Conservation (phyloP, 2,329 filamentous ascomycete species). For the Aphanocladium album region DNA sequence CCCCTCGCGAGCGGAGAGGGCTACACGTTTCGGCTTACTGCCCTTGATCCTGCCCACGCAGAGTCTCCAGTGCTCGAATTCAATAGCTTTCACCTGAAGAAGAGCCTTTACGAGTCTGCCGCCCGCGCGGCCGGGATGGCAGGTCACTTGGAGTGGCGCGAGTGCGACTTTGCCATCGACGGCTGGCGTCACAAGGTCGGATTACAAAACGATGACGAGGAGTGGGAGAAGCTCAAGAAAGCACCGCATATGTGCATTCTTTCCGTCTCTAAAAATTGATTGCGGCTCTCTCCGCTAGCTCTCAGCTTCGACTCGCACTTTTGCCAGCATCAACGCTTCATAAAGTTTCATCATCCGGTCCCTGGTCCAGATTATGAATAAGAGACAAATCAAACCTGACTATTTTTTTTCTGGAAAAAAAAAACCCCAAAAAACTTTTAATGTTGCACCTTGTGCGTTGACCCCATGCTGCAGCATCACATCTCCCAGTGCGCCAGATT, state of each 20-base stretch:
- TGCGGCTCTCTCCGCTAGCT: too few relatives aligned
- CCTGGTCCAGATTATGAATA: too few relatives aligned
- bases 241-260: neutral
- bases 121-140: conserved; percentile 8
- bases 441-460: neutral
- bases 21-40: neutral
- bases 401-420: too few relatives aligned
- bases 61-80: neutral
- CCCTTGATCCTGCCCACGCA: neutral
- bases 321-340: too few relatives aligned
- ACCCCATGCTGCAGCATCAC: neutral
- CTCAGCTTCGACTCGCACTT: neutral
- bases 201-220: neutral
- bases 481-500: neutral
- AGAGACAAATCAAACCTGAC: too few relatives aligned
- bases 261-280: neutral
- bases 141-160: neutral
- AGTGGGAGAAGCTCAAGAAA: neutral
- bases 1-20: neutral
- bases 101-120: conserved; percentile 11
- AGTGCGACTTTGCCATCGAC: neutral
- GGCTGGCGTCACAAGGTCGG: neutral
- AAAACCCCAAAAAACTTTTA: neutral
- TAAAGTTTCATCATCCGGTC: too few relatives aligned
- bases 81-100: conserved; percentile 12